phyloP scores from a whole-genome alignment of 1,284 basidiomycete species.

The Coriolopsis trogii region DNA sequence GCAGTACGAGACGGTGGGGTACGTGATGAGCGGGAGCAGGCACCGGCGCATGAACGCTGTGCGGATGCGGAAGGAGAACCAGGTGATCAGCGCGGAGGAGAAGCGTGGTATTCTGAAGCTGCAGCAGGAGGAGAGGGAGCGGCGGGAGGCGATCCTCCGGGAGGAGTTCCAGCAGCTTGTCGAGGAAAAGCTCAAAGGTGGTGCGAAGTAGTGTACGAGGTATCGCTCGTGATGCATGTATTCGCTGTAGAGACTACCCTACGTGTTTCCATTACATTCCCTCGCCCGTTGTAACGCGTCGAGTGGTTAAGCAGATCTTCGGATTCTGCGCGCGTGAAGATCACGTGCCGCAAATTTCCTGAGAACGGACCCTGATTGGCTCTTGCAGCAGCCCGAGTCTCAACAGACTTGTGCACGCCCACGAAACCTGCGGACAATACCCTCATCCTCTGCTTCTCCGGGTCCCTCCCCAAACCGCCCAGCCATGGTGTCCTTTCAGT shows the following conservation, averaged over 20 bases:
- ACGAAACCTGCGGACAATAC: not conserved
- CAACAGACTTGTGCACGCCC: too few relatives aligned
- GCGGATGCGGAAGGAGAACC: constrained; percentile 97
- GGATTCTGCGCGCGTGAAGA: not conserved
- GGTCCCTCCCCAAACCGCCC: not conserved
- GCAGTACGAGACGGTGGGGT: constrained; percentile 87
- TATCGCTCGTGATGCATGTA: not conserved
- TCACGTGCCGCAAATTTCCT: constrained; percentile 27
- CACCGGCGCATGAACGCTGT: constrained; percentile 97
- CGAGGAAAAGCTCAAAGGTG: constrained; percentile 65
- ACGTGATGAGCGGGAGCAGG: constrained; percentile 96
- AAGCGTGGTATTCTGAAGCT: constrained; percentile 92
- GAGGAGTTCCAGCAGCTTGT: constrained; percentile 84
- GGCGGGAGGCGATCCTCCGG: constrained; percentile 80
- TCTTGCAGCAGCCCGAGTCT: not conserved
- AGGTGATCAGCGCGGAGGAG: constrained; percentile 98
- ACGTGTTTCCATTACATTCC: too few relatives aligned
- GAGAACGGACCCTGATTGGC: constrained; percentile 15
- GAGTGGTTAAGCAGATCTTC: not conserved
- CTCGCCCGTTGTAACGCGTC: too few relatives aligned
- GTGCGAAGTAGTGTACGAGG: constrained; percentile 19
- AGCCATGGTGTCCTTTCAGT: constrained; percentile 65
- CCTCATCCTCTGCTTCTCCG: not conserved
- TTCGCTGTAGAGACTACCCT: too few relatives aligned
- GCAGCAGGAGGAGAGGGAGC: constrained; percentile 90